Evolutionary conservation across 2,329 filamentous ascomycete genomes (phyloP).

Genomic region (Colletotrichum sp.): DNA sequence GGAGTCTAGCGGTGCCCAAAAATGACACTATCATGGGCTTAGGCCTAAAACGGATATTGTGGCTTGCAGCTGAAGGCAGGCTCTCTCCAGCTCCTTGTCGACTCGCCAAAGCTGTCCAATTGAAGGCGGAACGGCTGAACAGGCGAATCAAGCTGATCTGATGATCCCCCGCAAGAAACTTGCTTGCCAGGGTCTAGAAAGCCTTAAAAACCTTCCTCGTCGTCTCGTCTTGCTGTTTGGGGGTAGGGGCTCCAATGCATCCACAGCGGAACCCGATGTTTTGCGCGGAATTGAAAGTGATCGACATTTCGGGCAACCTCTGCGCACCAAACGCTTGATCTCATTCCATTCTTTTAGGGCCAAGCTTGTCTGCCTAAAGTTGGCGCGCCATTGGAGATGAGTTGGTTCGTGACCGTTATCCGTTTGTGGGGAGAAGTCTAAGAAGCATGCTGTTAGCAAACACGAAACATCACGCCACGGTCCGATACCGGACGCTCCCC

Average conservation of each 20-base stretch:
- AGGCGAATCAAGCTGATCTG: not conserved
- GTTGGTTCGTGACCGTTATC: not conserved
- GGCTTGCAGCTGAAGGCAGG: slow-evolving; percentile 21
- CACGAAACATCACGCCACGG: not conserved
- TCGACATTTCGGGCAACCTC: not conserved
- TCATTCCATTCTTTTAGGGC: not conserved
- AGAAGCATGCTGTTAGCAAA: not conserved
- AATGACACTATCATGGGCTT: slow-evolving; percentile 14
- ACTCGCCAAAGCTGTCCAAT: slow-evolving; percentile 15
- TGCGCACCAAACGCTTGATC: not conserved
- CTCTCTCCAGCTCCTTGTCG: slow-evolving; percentile 4
- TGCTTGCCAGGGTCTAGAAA: not conserved
- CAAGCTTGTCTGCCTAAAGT: not conserved
- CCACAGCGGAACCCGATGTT: slow-evolving; percentile 12
- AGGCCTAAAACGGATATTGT: slow-evolving; percentile 15
- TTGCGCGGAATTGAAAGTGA: not conserved
- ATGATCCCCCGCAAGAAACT: not conserved
- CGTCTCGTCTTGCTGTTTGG: not conserved
- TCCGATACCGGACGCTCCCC: not conserved
- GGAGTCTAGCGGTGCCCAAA: slow-evolving; percentile 14
- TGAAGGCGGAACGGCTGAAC: not conserved
- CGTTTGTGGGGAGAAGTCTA: not conserved
- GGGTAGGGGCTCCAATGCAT: not conserved
- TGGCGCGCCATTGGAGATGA: not conserved
- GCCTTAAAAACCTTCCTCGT: not conserved